These are phyloP conservation scores for Buddleja alternifolia DNA, from an alignment of 257 asterid genomes.

Conservation along the genomic window DNA sequence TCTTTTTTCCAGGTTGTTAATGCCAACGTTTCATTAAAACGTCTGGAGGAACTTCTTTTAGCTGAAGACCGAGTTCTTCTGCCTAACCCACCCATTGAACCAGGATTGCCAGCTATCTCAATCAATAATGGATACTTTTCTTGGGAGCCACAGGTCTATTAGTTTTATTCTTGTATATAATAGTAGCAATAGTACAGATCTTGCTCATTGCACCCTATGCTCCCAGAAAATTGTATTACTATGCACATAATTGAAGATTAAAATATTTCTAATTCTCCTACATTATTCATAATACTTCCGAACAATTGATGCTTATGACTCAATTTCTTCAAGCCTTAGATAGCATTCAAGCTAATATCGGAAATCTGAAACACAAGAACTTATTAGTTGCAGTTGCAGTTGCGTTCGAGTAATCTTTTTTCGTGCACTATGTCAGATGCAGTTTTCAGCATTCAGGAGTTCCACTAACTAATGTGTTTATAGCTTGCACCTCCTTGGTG, in stretches of 20 bases:
- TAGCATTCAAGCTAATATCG: no score
- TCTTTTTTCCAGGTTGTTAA: constrained; percentile 66
- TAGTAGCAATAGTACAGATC: background rate
- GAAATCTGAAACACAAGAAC: no score
- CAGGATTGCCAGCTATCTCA: constrained; percentile 84
- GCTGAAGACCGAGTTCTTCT: constrained; percentile 82
- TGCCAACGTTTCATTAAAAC: constrained; percentile 89
- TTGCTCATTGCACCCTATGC: background rate
- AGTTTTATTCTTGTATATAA: constrained; percentile 9
- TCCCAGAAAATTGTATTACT: background rate
- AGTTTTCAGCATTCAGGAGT: no score
- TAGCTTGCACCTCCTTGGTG: no score
- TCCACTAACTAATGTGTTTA: no score
- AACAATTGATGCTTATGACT: no score
- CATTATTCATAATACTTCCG: background rate
- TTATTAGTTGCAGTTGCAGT: no score
- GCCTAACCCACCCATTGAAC: constrained; percentile 86
- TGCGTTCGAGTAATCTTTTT: no score
- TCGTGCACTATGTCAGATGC: no score
- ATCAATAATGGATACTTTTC: constrained; percentile 87
- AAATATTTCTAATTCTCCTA: background rate
- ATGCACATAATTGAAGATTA: background rate
- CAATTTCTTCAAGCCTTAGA: no score
- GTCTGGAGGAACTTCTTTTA: constrained; percentile 86
- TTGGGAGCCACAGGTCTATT: constrained; percentile 88